phyloP scores from a whole-genome alignment of 495 filamentous ascomycete species.

The Penicillium coffeae region DNA sequence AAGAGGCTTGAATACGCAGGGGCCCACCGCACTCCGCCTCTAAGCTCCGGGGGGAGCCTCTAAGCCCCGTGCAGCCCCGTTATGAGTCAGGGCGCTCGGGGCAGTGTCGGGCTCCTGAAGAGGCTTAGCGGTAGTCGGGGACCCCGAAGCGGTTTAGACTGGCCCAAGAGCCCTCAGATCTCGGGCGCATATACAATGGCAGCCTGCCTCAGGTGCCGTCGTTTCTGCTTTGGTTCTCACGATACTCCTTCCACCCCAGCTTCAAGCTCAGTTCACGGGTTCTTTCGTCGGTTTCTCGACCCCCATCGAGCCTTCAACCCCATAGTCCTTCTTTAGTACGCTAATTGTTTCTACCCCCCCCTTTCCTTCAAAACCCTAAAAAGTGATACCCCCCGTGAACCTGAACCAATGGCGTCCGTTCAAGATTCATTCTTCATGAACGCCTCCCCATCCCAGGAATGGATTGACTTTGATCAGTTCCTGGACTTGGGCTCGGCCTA shows the following conservation, averaged over 20 bases:
- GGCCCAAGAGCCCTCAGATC: background rate
- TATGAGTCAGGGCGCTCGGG: slow-evolving; percentile 2
- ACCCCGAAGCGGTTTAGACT: slow-evolving; percentile 23
- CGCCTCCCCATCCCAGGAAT: slow-evolving; percentile 20
- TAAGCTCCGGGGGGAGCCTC: background rate
- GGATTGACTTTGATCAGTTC: slow-evolving; percentile 37
- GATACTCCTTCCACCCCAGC: slow-evolving; percentile 5
- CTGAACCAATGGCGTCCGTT: slow-evolving; percentile 27
- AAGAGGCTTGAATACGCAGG: too few relatives aligned
- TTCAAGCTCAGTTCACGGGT: too few relatives aligned
- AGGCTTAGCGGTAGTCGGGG: slow-evolving; percentile 32
- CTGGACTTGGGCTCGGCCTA: slow-evolving; percentile 34
- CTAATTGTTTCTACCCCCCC: slow-evolving; percentile 9
- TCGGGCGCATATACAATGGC: slow-evolving; percentile 8
- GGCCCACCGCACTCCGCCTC: background rate
- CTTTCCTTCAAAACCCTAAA: background rate
- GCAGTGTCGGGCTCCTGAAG: slow-evolving; percentile 32
- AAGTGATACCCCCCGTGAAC: slow-evolving; percentile 6
- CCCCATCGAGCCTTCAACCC: background rate
- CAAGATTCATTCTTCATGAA: slow-evolving; percentile 22
- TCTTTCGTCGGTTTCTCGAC: background rate
- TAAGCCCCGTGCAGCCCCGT: background rate
- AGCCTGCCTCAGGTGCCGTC: slow-evolving; percentile 21
- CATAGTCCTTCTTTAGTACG: background rate
- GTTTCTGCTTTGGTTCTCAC: background rate